Percentiles rank a stretch among this genome's conserved stretches.
phyloP scores from a whole-genome alignment of 2,329 filamentous ascomycete genomes.

The Aaosphaeria arxii region DNA sequence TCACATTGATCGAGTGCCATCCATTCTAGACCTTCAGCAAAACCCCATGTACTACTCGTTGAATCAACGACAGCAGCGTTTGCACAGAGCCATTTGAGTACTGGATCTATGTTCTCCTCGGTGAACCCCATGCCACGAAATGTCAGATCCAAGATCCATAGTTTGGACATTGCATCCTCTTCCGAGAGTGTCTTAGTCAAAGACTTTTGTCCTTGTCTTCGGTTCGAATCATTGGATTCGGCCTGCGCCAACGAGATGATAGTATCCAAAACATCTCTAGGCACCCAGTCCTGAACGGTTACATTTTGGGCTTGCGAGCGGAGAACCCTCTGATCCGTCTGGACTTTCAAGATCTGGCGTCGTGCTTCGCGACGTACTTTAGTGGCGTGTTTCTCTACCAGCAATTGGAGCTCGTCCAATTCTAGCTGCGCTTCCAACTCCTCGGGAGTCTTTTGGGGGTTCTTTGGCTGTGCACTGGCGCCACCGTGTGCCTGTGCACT shows the following conservation, averaged over 20 bases:
- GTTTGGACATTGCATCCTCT: slow-evolving; percentile 72
- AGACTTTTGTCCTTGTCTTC: slow-evolving; percentile 37
- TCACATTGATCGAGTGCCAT: slow-evolving; percentile 72
- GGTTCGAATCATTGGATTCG: slow-evolving; percentile 56
- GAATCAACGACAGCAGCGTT: slow-evolving; percentile 48
- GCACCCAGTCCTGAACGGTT: slow-evolving; percentile 74
- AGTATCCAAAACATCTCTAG: slow-evolving; percentile 72
- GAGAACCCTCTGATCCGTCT: slow-evolving; percentile 81
- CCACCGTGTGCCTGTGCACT: slow-evolving; percentile 3
- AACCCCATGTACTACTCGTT: slow-evolving; percentile 67
- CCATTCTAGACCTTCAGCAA: slow-evolving; percentile 88
- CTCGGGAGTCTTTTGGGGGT: slow-evolving; percentile 66
- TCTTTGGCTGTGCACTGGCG: slow-evolving; percentile 17
- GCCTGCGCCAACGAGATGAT: slow-evolving; percentile 70
- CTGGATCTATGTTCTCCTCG: slow-evolving; percentile 25
- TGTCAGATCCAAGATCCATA: slow-evolving; percentile 81
- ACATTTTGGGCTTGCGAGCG: slow-evolving; percentile 73
- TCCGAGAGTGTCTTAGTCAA: slow-evolving; percentile 54
- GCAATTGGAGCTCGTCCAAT: slow-evolving; percentile 80
- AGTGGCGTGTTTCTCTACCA: slow-evolving; percentile 78
- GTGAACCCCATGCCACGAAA: slow-evolving; percentile 69
- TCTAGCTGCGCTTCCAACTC: slow-evolving; percentile 88
- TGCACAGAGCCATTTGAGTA: slow-evolving; percentile 33
- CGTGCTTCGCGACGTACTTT: slow-evolving; percentile 77
- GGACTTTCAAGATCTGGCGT: slow-evolving; percentile 72